Evolutionary conservation across 2,329 filamentous ascomycete genomes (phyloP), one percentile per base, ranked within the genome.

Genomic region (Trichoderma koningii): DNA sequence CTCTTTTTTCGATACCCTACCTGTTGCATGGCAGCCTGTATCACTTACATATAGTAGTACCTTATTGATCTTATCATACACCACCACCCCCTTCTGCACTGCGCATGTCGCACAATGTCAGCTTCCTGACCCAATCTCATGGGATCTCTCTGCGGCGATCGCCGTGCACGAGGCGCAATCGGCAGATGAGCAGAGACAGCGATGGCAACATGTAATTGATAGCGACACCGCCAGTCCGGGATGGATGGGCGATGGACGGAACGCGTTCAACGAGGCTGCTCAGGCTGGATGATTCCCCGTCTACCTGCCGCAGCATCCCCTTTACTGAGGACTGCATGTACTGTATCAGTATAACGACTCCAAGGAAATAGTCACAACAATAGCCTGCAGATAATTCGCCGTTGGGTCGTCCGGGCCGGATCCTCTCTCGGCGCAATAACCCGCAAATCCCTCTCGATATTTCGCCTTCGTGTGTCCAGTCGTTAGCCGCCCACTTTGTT

Each of bases 371-470:
- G 34, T 34, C 9, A 12, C 30, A 2, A 14, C 10, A 38, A 38
- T 38, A 38, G 34, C 34, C 12, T 38, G 34, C 41, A 47, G 14
- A 47, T 47, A 63, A 53, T 63, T 53, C 50, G 48, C 60, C 60
- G 41, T 55, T 23, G 17, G 41, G 14, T 19, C 38, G 34, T 14
- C 34, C 34, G 26, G 21, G 12, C 42, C 60, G 60, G 60, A 21
- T 55, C 47, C 50, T 55, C 50, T 63, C 60, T 63, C 60, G 60
- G 60, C 50, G 60, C 60, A 63, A 63, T 63, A 53, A 21, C n/a
- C 47, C 19, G 50, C 30, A 38, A 38, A 38, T 14, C 12, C 34
- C 34, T 38, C 34, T 38, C 14, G 3, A 5, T 10, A 3, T 10
- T 44, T 48, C 12, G 10, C 15, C 34, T 5, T 34, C 9, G 7